Evolutionary conservation across 371 early-diverging fungal species (phyloP).

Genomic region (Blakeslea trispora): DNA sequence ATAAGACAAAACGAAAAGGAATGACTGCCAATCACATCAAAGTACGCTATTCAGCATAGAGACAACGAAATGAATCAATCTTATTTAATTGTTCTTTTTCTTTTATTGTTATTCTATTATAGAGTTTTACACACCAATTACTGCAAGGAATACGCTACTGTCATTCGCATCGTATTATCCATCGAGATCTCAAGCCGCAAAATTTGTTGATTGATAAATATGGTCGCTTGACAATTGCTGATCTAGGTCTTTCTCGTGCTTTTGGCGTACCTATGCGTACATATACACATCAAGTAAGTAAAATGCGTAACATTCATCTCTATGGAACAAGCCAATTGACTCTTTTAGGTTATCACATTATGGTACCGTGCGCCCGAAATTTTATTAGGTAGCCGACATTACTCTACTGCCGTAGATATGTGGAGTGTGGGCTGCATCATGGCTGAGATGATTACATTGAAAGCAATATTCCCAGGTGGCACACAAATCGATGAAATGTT

Average conservation of each 20-base stretch:
- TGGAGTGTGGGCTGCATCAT: conserved; percentile 99
- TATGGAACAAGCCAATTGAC: neutral
- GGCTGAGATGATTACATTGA: conserved; percentile 87
- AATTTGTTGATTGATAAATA: conserved; percentile 90
- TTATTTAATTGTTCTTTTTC: neutral
- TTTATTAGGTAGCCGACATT: conserved; percentile 86
- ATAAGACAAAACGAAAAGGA: conserved; percentile 60
- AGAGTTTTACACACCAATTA: conserved; percentile 93
- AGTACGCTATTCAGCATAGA: no score
- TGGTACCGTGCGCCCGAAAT: conserved; percentile 99
- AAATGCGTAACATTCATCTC: neutral
- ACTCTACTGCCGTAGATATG: conserved; percentile 95
- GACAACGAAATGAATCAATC: neutral
- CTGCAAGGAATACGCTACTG: conserved; percentile 83
- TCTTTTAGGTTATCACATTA: conserved; percentile 86
- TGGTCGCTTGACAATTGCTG: conserved; percentile 90
- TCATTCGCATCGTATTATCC: conserved; percentile 87
- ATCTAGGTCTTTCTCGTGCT: conserved; percentile 93
- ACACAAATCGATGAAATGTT: conserved; percentile 27
- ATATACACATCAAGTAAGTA: conserved; percentile 91
- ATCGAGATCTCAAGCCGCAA: conserved; percentile 94
- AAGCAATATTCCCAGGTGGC: conserved; percentile 79
- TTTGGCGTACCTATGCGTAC: conserved; percentile 88
- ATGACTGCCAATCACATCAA: conserved; percentile 69
- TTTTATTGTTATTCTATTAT: conserved; percentile 13